phyloP scores from a whole-genome alignment of 169 alveolate genomes.

The Plasmodium adleri region DNA sequence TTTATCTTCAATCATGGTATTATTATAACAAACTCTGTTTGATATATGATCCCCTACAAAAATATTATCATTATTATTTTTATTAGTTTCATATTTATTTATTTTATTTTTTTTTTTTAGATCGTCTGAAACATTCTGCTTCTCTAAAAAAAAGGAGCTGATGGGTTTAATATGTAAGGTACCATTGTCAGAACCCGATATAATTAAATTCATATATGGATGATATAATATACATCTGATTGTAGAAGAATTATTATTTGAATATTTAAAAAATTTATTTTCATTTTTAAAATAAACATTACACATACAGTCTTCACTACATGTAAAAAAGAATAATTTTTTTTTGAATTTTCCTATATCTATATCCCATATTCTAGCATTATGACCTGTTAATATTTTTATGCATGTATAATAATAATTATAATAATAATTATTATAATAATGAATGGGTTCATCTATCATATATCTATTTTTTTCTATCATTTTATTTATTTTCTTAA shows the following conservation, averaged over 20 bases:
- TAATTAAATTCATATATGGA: neutral
- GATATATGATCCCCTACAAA: neutral
- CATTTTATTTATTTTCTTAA: neutral
- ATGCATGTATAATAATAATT: slow-evolving; percentile 4
- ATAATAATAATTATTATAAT: neutral
- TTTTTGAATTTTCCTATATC: slow-evolving; percentile 40
- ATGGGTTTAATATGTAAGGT: slow-evolving; percentile 34
- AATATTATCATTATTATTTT: neutral
- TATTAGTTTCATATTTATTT: neutral
- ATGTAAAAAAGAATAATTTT: slow-evolving; percentile 36
- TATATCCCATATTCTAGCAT: slow-evolving; percentile 71
- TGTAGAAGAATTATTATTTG: slow-evolving; percentile 23
- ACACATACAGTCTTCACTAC: slow-evolving; percentile 71
- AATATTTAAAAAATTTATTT: slow-evolving; percentile 16
- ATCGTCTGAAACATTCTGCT: neutral
- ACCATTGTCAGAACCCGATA: slow-evolving; percentile 41
- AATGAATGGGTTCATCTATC: neutral
- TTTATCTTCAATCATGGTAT: neutral
- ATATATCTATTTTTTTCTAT: neutral
- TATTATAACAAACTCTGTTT: neutral
- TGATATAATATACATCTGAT: slow-evolving; percentile 62
- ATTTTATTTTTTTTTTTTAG: neutral
- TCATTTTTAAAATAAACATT: slow-evolving; percentile 18
- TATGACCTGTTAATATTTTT: slow-evolving; percentile 49
- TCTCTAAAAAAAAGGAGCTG: neutral